Percentiles rank a stretch among this genome's conserved stretches.
Conservation (phyloP, 108 stramenopile genomes). For the Mayamaea pseudoterrestris region DNA sequence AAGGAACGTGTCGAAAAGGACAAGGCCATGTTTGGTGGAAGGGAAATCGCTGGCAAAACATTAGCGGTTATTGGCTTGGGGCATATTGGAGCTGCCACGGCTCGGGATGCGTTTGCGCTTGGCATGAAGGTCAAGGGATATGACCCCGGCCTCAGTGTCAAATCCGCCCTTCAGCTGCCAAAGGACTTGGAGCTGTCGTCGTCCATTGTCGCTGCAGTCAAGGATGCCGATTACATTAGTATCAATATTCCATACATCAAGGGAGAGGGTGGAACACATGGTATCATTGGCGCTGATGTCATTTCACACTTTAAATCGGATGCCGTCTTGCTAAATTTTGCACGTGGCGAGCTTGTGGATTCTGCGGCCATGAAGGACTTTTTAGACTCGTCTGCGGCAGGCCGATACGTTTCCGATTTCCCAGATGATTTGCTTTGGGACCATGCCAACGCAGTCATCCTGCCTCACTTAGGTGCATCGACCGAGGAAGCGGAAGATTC, state of each 20-base stretch:
- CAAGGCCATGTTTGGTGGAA: slow-evolving; percentile 88
- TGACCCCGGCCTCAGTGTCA: slow-evolving; percentile 88
- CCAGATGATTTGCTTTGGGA: slow-evolving; percentile 80
- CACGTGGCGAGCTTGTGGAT: slow-evolving; percentile 91
- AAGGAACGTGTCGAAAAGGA: slow-evolving; percentile 87
- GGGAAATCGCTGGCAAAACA: slow-evolving; percentile 87
- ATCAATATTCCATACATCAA: slow-evolving; percentile 94
- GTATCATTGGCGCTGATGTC: slow-evolving; percentile 71
- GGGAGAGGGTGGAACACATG: slow-evolving; percentile 80
- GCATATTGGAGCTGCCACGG: slow-evolving; percentile 88
- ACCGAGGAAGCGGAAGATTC: slow-evolving; percentile 94
- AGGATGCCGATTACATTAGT: slow-evolving; percentile 82
- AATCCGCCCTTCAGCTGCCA: slow-evolving; percentile 75
- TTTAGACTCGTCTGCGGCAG: slow-evolving; percentile 64
- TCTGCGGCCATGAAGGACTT: slow-evolving; percentile 80
- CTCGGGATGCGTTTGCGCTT: slow-evolving; percentile 69
- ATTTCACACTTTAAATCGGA: slow-evolving; percentile 66
- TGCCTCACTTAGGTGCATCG: slow-evolving; percentile 93
- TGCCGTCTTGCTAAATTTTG: slow-evolving; percentile 87
- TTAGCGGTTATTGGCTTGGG: slow-evolving; percentile 90
- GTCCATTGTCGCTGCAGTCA: slow-evolving; percentile 59
- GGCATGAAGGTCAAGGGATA: slow-evolving; percentile 86
- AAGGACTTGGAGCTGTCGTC: slow-evolving; percentile 44
- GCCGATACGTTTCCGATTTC: slow-evolving; percentile 78
- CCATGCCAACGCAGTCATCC: slow-evolving; percentile 75